Conservation (phyloP, 148 eudicot species). For the Gaultheria prostrata region DNA sequence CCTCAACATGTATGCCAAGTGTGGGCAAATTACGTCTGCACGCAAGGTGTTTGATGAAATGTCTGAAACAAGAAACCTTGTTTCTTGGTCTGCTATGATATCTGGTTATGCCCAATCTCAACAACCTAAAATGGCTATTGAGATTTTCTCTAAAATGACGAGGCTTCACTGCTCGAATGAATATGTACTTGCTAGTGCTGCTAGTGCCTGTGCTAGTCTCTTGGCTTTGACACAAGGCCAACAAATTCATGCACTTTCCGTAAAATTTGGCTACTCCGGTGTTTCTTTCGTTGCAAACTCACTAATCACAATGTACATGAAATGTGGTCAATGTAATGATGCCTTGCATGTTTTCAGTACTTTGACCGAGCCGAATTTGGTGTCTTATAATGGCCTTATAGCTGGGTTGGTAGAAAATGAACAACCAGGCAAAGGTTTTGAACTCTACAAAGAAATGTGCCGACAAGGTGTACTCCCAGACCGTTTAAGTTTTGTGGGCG, state of each 20-base stretch:
- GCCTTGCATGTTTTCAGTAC: constrained; percentile 31
- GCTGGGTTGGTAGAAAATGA: constrained; percentile 52
- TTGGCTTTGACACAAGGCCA: constrained; percentile 28
- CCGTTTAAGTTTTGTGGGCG: constrained; percentile 38
- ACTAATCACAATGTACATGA: constrained; percentile 50
- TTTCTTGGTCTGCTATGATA: constrained; percentile 47
- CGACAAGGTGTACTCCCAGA: constrained; percentile 44
- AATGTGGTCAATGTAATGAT: constrained; percentile 39
- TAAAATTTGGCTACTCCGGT: constrained; percentile 28
- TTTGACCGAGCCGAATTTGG: constrained; percentile 19
- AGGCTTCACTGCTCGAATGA: constrained; percentile 35
- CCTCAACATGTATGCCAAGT: constrained; percentile 41
- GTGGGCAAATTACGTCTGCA: constrained; percentile 24
- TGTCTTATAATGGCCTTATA: constrained; percentile 50
- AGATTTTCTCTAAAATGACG: constrained; percentile 31
- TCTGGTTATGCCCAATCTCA: constrained; percentile 50
- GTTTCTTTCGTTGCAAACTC: constrained; percentile 48
- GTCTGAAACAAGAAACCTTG: constrained; percentile 41
- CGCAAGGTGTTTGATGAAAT: constrained; percentile 36
- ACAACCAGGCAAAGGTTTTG: constrained; percentile 33
- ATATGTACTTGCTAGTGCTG: constrained; percentile 43
- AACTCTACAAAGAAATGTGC: constrained; percentile 34
- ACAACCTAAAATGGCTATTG: constrained; percentile 28
- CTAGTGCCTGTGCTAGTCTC: constrained; percentile 48
- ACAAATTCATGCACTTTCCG: constrained; percentile 44